phyloP scores from a whole-genome alignment of 2,329 filamentous ascomycete genomes.

The Neopestalotiopsis sp. region DNA sequence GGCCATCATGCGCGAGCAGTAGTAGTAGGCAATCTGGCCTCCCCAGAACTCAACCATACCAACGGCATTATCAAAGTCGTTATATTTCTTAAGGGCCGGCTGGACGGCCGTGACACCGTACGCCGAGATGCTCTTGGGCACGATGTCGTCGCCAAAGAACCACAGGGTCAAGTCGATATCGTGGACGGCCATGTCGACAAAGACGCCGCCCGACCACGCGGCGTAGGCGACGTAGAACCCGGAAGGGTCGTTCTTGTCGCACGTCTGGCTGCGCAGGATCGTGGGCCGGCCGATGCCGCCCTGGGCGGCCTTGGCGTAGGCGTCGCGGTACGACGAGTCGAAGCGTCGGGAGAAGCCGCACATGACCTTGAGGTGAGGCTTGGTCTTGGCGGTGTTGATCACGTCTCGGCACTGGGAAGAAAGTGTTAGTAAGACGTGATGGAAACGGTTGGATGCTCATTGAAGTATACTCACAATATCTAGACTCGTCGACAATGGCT shows the following conservation, averaged over 20 bases:
- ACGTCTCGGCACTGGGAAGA: slow-evolving; percentile 59
- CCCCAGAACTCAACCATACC: slow-evolving; percentile 71
- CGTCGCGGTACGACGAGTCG: slow-evolving; percentile 68
- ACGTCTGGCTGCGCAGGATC: slow-evolving; percentile 69
- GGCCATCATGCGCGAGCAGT: slow-evolving; percentile 69
- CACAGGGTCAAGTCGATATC: slow-evolving; percentile 70
- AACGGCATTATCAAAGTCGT: slow-evolving; percentile 66
- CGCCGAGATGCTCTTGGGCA: slow-evolving; percentile 60
- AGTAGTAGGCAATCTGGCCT: slow-evolving; percentile 69
- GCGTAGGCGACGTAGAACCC: slow-evolving; percentile 74
- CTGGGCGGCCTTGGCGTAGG: slow-evolving; percentile 53
- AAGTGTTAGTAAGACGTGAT: neutral
- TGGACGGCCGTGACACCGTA: slow-evolving; percentile 64
- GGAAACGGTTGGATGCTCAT: neutral
- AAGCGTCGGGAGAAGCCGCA: slow-evolving; percentile 71
- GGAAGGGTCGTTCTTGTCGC: slow-evolving; percentile 67
- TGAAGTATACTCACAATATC: slow-evolving; percentile 54
- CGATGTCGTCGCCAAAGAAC: slow-evolving; percentile 62
- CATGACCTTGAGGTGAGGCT: slow-evolving; percentile 68
- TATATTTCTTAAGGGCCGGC: slow-evolving; percentile 59
- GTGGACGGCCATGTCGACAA: slow-evolving; percentile 73
- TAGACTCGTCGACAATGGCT: slow-evolving; percentile 62
- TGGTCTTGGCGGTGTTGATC: slow-evolving; percentile 57
- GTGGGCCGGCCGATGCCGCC: slow-evolving; percentile 64
- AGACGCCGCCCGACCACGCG: slow-evolving; percentile 69